Base-by-base conservation (phyloP, 108 stramenopile species). In the Schizochytrium sp. region DNA sequence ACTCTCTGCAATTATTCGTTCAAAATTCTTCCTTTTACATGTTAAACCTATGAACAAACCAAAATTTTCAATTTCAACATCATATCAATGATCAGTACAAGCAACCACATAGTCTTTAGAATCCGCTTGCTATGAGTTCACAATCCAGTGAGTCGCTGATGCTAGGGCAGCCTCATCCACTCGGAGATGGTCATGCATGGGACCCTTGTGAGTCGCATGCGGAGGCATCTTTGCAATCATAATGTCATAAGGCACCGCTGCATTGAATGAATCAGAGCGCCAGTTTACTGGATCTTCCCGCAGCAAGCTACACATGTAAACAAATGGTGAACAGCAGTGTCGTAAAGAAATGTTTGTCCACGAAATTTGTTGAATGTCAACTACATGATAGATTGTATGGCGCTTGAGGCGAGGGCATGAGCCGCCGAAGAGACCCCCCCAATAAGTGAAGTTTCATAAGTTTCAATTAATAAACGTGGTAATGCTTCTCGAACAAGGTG, bases 361-460 rank as follows among this genome's bases (percentile, higher is more conserved):
- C 64, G 64, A 44, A 38, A 69, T 69, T 38, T 69, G 64, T 44
- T 69, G 19, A 69, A 69, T 69, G 2, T 69, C 64, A 7, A 69
- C 64, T 10, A 69, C 64, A 44, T 69, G 64, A 3, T 69, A 69
- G 15, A 69, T 44, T 7, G 64, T 44, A 15, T 69, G 64, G 12
- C 64, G 64, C 64, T 69, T 69, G 64, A 69, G 64, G 44, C 64
- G 64, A 38, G 64, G 64, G 64, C 64, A 69, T 7, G 64, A 7
- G 5, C 44, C 64, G 19, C 64, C 64, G 64, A 69, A 44, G 19
- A 7, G 42, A 44, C 64, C 64, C 42, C 64, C 42, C 64, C 64
- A 69, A 69, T 69, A 44, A 69, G 64, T 44, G 64, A 69, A 38
- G 64, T 13, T 44, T 69, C 64, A 44, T 69, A 69, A 8, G 64